phyloP scores from a whole-genome alignment of 139 green algal species.

The Diplosphaera chodatii region DNA sequence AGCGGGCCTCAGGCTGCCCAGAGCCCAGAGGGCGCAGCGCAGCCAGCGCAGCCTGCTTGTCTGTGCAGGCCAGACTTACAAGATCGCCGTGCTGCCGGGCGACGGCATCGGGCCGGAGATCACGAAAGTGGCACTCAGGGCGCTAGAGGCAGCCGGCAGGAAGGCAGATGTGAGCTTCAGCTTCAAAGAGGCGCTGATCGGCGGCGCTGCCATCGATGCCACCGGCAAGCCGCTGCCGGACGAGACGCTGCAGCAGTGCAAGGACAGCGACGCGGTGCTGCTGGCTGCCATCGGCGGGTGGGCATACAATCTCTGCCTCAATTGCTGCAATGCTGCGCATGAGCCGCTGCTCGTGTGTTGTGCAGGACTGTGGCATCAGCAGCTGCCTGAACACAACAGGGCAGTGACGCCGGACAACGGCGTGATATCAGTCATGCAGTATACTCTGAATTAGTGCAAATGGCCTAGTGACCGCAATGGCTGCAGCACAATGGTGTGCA shows the following conservation, averaged over 20 bases:
- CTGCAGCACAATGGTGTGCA: too few species aligned
- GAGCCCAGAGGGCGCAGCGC: background rate
- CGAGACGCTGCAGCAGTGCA: slow-evolving; percentile 78
- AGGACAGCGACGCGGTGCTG: slow-evolving; percentile 83
- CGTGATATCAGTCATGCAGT: too few species aligned
- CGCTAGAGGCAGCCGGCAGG: slow-evolving; percentile 65
- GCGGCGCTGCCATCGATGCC: slow-evolving; percentile 92
- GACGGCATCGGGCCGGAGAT: slow-evolving; percentile 99
- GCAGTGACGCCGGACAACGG: too few species aligned
- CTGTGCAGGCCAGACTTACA: slow-evolving; percentile 35
- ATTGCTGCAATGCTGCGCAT: too few species aligned
- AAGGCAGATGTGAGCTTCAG: slow-evolving; percentile 67
- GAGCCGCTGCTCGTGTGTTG: too few species aligned
- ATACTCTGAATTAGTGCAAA: too few species aligned
- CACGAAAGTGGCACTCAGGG: slow-evolving; percentile 69
- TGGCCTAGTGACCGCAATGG: too few species aligned
- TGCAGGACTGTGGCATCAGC: too few species aligned
- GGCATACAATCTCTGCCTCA: too few species aligned
- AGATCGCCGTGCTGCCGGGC: slow-evolving; percentile 83
- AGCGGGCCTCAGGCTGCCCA: background rate
- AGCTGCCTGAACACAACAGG: too few species aligned
- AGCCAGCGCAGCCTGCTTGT: background rate
- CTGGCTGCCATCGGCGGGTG: slow-evolving; percentile 87
- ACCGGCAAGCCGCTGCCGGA: slow-evolving; percentile 79
- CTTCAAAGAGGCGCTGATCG: slow-evolving; percentile 80